A percentile compares a stretch with the other conserved stretches of the same genome.
These are phyloP conservation scores for Chytriomyces confervae DNA, from an alignment of 192 early-diverging fungal species.

Conservation along the genomic window DNA sequence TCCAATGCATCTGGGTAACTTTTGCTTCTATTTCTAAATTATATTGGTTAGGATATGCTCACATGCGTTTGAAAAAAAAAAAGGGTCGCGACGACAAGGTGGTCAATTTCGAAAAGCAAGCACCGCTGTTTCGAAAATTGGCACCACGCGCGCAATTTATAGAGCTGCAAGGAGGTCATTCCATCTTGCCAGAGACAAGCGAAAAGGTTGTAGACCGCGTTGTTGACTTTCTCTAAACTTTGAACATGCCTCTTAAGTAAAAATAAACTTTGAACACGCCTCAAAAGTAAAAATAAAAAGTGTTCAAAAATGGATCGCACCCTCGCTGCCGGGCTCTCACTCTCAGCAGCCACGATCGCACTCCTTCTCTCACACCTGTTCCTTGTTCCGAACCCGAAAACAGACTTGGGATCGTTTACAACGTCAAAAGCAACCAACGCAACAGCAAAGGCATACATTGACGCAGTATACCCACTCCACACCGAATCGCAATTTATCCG, in stretches of 20 bases:
- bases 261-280: too few relatives aligned
- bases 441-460: background rate
- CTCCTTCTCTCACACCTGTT: too few relatives aligned
- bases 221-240: constrained; percentile 9
- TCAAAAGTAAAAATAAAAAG: too few relatives aligned
- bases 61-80: background rate
- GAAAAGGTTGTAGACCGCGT: background rate
- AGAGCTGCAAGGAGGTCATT: constrained; percentile 13
- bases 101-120: constrained; percentile 1
- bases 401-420: background rate
- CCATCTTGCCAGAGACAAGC: background rate
- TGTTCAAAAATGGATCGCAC: background rate
- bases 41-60: too few relatives aligned
- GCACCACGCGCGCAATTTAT: constrained; percentile 4
- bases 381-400: too few relatives aligned
- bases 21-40: too few relatives aligned
- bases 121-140: constrained; percentile 7
- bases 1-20: constrained; percentile 13
- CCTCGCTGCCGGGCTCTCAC: background rate
- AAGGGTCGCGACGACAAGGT: constrained; percentile 9
- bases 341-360: too few relatives aligned
- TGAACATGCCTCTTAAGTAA: background rate
- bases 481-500: background rate
- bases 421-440: background rate
- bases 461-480: background rate